A percentile compares a stretch with the other conserved stretches of the same genome.
phyloP scores from a whole-genome alignment of 2,329 filamentous ascomycete genomes.

The Tolypocladium nubicola region DNA sequence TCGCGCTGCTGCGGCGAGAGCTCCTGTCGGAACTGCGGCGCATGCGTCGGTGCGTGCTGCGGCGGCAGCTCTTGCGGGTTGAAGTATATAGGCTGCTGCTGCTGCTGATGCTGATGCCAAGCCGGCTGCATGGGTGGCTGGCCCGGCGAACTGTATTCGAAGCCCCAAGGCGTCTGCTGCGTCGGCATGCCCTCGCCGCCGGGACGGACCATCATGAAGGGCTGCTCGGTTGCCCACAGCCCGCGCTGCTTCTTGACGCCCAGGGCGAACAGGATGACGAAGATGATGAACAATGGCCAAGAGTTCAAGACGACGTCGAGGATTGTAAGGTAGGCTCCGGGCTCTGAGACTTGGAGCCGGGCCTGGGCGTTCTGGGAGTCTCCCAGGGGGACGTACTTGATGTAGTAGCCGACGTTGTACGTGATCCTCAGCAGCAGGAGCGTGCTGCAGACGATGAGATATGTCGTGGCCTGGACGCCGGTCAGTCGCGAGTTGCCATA shows the following conservation, averaged over 20 bases:
- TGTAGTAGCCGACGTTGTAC: slow-evolving; percentile 11
- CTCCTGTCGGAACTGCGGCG: not conserved
- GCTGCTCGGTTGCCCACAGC: slow-evolving; percentile 14
- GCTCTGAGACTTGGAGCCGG: not conserved
- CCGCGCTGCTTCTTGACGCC: slow-evolving; percentile 14
- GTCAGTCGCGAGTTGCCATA: too few species aligned
- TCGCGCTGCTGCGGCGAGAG: not conserved
- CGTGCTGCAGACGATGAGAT: slow-evolving; percentile 11
- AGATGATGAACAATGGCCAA: slow-evolving; percentile 14
- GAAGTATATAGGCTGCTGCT: not conserved
- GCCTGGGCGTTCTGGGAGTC: not conserved
- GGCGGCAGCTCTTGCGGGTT: slow-evolving; percentile 1
- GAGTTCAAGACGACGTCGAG: slow-evolving; percentile 12
- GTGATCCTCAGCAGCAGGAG: slow-evolving; percentile 14
- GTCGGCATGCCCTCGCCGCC: not conserved
- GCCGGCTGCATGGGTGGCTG: slow-evolving; percentile 6
- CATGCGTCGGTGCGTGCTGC: not conserved
- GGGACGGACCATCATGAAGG: slow-evolving; percentile 3
- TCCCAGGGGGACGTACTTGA: slow-evolving; percentile 4
- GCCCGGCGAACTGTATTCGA: slow-evolving; percentile 5
- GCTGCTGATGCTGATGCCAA: not conserved
- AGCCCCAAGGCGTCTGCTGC: slow-evolving; percentile 10
- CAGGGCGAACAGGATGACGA: slow-evolving; percentile 15
- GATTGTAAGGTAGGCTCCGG: slow-evolving; percentile 7
- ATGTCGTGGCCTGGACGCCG: slow-evolving; percentile 8